Conservation (phyloP, 148 eudicot genomes). For the Rhododendron ovatum region DNA sequence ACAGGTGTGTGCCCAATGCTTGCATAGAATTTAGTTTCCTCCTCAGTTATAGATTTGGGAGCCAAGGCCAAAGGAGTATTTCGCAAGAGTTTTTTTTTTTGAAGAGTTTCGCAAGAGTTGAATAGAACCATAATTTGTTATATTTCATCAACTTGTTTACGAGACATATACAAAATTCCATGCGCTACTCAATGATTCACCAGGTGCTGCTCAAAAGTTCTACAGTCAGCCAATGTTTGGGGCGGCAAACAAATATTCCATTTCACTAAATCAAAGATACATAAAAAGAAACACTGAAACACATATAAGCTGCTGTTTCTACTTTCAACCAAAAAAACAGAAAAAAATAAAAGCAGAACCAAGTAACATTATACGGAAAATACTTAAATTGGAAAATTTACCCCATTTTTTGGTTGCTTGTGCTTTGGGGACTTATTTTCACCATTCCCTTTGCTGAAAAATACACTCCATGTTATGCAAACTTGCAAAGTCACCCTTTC, state of each 20-base stretch:
- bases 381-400: not conserved
- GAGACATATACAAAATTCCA: not conserved
- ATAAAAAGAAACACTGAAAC: not conserved
- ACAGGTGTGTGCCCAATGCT: not conserved
- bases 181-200: not conserved
- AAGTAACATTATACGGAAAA: not conserved
- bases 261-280: not conserved
- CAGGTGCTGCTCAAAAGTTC: not conserved
- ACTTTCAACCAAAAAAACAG: not conserved
- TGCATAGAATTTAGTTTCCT: not conserved
- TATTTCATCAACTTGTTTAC: not conserved
- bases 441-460: not conserved
- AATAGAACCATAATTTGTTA: not conserved
- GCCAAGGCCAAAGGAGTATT: not conserved
- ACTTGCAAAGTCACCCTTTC: not conserved
- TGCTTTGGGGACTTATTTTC: not conserved
- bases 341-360: not conserved
- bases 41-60: not conserved
- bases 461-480: not conserved
- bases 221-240: not conserved
- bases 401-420: not conserved
- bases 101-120: not conserved
- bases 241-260: not conserved
- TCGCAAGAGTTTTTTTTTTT: not conserved
- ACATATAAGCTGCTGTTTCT: not conserved